A percentile compares a stretch with the other conserved stretches of the same genome.
Evolutionary conservation across 768 basidiomycete genomes (phyloP).

Genomic region (Steccherinum ochraceum): DNA sequence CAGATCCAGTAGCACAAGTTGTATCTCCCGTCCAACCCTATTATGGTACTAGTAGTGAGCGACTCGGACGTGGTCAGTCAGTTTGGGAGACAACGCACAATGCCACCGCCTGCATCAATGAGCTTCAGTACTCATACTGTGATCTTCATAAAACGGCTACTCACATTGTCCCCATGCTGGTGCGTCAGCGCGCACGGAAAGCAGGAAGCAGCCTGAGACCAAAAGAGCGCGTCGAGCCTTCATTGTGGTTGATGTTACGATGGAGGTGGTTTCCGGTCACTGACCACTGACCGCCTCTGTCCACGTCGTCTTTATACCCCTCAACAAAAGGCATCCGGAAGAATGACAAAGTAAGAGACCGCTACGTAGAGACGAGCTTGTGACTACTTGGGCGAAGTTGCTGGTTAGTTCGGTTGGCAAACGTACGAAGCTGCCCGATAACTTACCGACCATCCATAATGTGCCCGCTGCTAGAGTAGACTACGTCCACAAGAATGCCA

Average conservation of each 20-base stretch:
- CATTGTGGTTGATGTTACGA: conserved; percentile 2
- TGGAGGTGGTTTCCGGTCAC: no score
- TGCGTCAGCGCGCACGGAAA: conserved; percentile 10
- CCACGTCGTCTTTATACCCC: no score
- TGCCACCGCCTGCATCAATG: conserved; percentile 12
- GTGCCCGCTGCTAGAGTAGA: no score
- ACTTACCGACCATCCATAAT: background rate
- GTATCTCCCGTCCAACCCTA: conserved; percentile 31
- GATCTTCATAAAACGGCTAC: background rate
- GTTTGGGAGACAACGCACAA: conserved; percentile 8
- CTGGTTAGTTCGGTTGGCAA: background rate
- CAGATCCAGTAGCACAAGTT: conserved; percentile 27
- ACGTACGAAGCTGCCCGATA: background rate
- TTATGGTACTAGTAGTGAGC: background rate
- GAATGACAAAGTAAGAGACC: no score
- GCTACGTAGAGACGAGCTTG: no score
- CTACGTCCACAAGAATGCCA: no score
- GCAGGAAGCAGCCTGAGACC: conserved; percentile 7
- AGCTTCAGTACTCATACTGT: background rate
- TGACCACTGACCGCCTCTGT: no score
- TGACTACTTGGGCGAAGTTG: no score
- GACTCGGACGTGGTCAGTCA: background rate
- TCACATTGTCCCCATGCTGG: conserved; percentile 14
- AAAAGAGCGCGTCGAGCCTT: conserved; percentile 11
- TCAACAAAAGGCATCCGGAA: no score